Conservation (phyloP, 148 eudicot species). For the Diospyros kaki region DNA sequence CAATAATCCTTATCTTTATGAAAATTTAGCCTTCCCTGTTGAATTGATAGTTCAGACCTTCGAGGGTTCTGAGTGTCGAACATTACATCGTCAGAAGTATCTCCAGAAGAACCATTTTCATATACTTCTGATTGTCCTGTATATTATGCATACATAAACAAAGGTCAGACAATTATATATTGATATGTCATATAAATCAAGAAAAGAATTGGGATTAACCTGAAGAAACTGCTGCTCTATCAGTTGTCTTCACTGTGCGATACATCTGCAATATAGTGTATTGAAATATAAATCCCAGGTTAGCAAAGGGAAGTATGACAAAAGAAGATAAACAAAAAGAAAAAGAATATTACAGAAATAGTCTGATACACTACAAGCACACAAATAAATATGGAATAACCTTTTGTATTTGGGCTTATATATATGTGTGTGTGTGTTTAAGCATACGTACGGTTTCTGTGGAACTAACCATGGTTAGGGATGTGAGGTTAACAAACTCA, state of each 20-base stretch:
- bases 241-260: constrained; percentile 93
- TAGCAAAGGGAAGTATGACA: not conserved
- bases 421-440: not conserved
- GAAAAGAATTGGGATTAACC: constrained; percentile 30
- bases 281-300: not conserved
- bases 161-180: not conserved
- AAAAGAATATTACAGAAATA: constrained; percentile 1
- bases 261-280: constrained; percentile 33
- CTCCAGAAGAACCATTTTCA: constrained; percentile 86
- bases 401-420: constrained; percentile 9
- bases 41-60: constrained; percentile 41
- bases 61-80: constrained; percentile 49
- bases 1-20: constrained; percentile 48
- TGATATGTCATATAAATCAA: not conserved
- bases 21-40: constrained; percentile 35
- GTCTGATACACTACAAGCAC: constrained; percentile 22
- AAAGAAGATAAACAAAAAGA: not conserved
- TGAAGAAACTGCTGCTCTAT: constrained; percentile 77
- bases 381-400: constrained; percentile 17
- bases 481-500: constrained; percentile 21
- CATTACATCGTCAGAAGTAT: constrained; percentile 69
- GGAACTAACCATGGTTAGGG: constrained; percentile 34
- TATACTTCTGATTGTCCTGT: constrained; percentile 57
- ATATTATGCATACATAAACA: not conserved
- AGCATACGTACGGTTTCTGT: constrained; percentile 2